Percentiles rank a stretch among this genome's conserved stretches.
These are phyloP conservation scores for Cutaneotrichosporon cyanovorans DNA, from an alignment of 1,284 basidiomycete genomes.

Conservation along the genomic window DNA sequence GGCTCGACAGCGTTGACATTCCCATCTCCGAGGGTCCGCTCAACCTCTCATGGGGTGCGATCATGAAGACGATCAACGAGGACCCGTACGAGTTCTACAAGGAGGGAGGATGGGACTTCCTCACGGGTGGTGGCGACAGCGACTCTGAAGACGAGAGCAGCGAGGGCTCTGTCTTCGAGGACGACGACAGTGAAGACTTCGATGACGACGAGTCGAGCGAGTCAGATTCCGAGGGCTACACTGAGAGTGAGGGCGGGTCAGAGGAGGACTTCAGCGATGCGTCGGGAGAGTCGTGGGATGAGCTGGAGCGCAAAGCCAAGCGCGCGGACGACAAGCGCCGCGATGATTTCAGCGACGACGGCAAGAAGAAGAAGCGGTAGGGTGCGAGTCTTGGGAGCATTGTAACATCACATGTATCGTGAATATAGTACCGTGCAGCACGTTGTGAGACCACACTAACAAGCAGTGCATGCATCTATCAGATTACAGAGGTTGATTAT, in stretches of 20 bases:
- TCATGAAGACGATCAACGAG: conserved; percentile 96
- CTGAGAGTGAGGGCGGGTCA: conserved; percentile 28
- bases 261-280: conserved; percentile 32
- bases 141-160: conserved; percentile 63
- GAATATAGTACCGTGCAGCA: neutral
- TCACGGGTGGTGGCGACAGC: conserved; percentile 60
- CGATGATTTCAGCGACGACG: conserved; percentile 34
- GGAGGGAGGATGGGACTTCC: conserved; percentile 90
- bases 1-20: conserved; percentile 97
- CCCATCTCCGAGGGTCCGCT: conserved; percentile 92
- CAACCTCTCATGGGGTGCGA: conserved; percentile 95
- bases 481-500: neutral
- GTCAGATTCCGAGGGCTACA: conserved; percentile 46
- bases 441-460: neutral
- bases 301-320: conserved; percentile 81
- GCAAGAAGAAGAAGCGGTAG: conserved; percentile 28
- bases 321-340: conserved; percentile 35
- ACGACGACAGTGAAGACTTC: conserved; percentile 42
- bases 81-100: conserved; percentile 94
- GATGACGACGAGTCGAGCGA: conserved; percentile 41
- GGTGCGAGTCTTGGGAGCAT: neutral
- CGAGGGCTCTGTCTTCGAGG: conserved; percentile 68
- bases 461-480: neutral
- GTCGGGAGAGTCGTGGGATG: conserved; percentile 89
- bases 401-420: conserved; percentile 14